Percentiles rank a stretch among this genome's conserved stretches.
Conservation (phyloP, 441 rosid species). For the Populus hybrid region DNA sequence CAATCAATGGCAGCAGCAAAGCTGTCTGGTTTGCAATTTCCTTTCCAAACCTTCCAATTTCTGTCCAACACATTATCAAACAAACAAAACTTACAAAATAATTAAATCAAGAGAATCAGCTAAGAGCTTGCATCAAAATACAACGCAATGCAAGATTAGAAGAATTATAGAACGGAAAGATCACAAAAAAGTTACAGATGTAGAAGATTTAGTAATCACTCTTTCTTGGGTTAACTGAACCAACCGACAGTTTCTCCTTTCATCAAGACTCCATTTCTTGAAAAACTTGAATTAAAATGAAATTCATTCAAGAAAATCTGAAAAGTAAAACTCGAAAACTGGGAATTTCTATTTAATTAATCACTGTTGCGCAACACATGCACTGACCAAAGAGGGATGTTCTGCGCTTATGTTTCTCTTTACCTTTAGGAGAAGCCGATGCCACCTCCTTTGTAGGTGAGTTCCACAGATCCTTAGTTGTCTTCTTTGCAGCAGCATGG, state of each 20-base stretch:
- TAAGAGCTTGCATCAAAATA: slow-evolving; percentile 14
- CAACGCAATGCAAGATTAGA: slow-evolving; percentile 8
- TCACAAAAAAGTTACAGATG: slow-evolving; percentile 12
- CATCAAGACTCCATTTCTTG: slow-evolving; percentile 26
- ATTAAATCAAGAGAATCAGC: slow-evolving; percentile 13
- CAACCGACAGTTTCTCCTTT: slow-evolving; percentile 14
- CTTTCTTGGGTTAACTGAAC: slow-evolving; percentile 18
- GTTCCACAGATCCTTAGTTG: slow-evolving; percentile 19
- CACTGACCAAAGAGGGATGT: slow-evolving; percentile 66
- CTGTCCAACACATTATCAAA: slow-evolving; percentile 11
- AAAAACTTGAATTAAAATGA: slow-evolving; percentile 15
- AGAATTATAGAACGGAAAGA: background rate
- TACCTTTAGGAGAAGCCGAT: slow-evolving; percentile 32
- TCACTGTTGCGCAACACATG: slow-evolving; percentile 60
- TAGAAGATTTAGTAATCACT: slow-evolving; percentile 9
- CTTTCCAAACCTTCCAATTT: slow-evolving; percentile 12
- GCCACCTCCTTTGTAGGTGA: slow-evolving; percentile 23
- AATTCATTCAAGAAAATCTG: slow-evolving; percentile 23
- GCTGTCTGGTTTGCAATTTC: slow-evolving; percentile 8
- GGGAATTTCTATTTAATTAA: slow-evolving; percentile 28
- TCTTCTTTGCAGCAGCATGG: slow-evolving; percentile 25
- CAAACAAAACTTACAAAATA: background rate
- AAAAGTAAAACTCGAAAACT: slow-evolving; percentile 17
- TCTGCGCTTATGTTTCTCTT: slow-evolving; percentile 51
- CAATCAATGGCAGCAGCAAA: slow-evolving; percentile 12